Conservation (phyloP, 768 basidiomycete species). For the Rhodotorula babjevae region DNA sequence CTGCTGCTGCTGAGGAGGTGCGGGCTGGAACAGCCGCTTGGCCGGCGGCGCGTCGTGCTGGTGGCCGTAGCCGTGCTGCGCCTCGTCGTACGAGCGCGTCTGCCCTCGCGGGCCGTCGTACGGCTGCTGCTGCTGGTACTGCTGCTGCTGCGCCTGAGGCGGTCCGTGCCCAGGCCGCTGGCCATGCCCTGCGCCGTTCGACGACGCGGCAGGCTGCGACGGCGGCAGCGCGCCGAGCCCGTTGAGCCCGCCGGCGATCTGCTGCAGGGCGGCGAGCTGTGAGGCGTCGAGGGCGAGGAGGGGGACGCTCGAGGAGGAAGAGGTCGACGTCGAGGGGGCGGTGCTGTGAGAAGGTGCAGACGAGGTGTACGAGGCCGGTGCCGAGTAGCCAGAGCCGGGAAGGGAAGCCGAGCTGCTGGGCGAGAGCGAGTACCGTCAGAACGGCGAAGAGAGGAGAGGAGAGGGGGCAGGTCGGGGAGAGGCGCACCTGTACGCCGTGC, state of each 20-base stretch:
- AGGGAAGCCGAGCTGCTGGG: too few species aligned
- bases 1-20: not conserved
- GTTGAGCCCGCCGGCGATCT: conserved; percentile 53
- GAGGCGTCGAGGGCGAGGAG: conserved; percentile 50
- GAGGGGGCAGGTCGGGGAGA: too few species aligned
- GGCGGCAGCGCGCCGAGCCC: not conserved
- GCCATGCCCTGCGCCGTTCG: not conserved
- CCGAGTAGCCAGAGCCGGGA: not conserved
- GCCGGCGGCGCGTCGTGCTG: conserved; percentile 1
- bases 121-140: not conserved
- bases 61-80: not conserved
- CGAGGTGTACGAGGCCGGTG: not conserved
- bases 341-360: not conserved
- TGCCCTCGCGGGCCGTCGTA: not conserved
- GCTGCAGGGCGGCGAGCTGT: conserved; percentile 70
- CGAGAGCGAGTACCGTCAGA: too few species aligned
- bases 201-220: not conserved
- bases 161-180: not conserved
- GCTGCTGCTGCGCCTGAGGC: not conserved
- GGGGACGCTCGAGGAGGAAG: not conserved
- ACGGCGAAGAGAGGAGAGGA: not conserved
- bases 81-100: not conserved
- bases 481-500: not conserved
- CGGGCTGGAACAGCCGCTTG: not conserved
- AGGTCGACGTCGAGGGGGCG: not conserved